Base-by-base conservation (phyloP, 106 monocot genomes). In the Cymbidium sinense region DNA sequence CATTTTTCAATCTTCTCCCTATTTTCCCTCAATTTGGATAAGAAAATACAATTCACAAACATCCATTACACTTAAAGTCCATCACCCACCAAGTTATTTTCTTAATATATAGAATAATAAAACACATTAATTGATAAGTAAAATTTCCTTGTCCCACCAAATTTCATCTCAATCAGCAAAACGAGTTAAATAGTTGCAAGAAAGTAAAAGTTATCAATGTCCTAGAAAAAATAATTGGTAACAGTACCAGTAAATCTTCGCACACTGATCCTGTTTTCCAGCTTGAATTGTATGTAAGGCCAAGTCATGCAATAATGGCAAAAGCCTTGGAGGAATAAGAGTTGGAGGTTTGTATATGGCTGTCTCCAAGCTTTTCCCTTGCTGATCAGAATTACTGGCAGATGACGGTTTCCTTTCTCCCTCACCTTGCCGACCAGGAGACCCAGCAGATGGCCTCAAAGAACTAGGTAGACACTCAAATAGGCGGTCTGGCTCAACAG, bases 281-380 rank as follows among this genome's bases (percentile, higher is more conserved):
- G 91, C 86, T 84, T 91, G 89, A 79, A 94, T 85, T 75, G 94
- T 61, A 78, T 94, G 94, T 77, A 88, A 76, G 41, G 91, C 88
- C 50, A 96, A 78, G 64, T 90, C 88, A 88, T 91, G 91, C 65
- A 96, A 75, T 34, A 91, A 73, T 37, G 94, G 91, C 80, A 94
- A 80, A 76, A 91, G 76, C 79, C 88, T 89, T 67, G 89, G 82
- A 74, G 91, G 91, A 80, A 96, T 89, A 7, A 94, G 85, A 74
- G 88, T 86, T 44, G 96, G 93, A 70, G 87, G 83, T 83, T 84
- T 90, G 86, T 96, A 96, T 25, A 86, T 64, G 34, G 80, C 83
- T 58, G 74, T 77, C 65, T 92, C 90, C 70, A 77, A 65, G 75
- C 36, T 80, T 79, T 89, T 91, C 3, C 19, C 50, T 21, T 82